Conservation (phyloP, 371 early-diverging fungal species). For the Umbelopsis sp. region DNA sequence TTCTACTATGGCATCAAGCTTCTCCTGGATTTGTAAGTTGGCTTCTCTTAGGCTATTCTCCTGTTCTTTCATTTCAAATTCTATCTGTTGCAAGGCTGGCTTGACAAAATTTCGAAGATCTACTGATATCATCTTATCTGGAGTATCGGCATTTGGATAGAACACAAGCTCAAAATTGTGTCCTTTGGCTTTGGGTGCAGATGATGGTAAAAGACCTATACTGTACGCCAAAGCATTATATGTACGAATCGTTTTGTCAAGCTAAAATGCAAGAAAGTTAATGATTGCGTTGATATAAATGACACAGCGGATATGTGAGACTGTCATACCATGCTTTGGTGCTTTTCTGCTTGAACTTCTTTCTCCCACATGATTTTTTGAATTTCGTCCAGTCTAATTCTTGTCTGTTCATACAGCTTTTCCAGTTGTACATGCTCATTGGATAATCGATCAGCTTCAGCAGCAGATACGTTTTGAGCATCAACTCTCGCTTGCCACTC, state of each 20-base stretch:
- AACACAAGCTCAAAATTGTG: constrained; percentile 15
- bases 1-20: constrained; percentile 13
- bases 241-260: constrained; percentile 1
- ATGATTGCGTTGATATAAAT: not conserved
- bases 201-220: constrained; percentile 1
- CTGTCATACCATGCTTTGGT: constrained; percentile 5
- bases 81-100: constrained; percentile 9
- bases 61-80: constrained; percentile 14
- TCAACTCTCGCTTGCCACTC: constrained; percentile 16
- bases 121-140: constrained; percentile 2
- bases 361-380: constrained; percentile 15
- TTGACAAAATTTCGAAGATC: constrained; percentile 13
- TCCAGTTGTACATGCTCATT: constrained; percentile 15
- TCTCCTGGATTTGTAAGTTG: constrained; percentile 12
- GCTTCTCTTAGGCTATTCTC: constrained; percentile 2
- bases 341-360: constrained; percentile 15
- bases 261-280: not conserved
- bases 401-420: constrained; percentile 11
- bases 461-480: constrained; percentile 7
- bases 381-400: constrained; percentile 10
- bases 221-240: constrained; percentile 8
- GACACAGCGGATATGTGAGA: not conserved
- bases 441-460: constrained; percentile 13
- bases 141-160: not conserved
- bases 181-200: constrained; percentile 5